Base-by-base conservation (phyloP, 2,329 filamentous ascomycete species). In the Monosporascus sp. region DNA sequence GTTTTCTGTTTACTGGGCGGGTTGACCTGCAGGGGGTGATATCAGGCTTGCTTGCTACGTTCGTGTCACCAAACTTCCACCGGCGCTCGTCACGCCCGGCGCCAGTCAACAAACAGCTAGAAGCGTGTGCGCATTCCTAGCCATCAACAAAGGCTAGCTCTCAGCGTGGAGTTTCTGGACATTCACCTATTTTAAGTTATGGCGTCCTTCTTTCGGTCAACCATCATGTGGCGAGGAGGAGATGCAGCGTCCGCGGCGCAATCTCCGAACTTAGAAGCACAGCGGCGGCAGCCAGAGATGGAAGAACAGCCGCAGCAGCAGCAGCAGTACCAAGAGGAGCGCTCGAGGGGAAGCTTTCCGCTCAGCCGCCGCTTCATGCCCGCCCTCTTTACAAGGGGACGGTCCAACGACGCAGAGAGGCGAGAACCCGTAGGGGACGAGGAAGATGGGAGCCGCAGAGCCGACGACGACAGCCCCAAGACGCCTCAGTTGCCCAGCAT, bases 401-500 rank as follows among this genome's bases (percentile, higher is more conserved):
- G 56, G 37, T 38, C 49, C 17, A 43, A 18, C n/a, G 51, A 47
- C 44, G 48, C 37, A 15, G 55, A 57, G 47, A 24, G 53, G 51
- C 48, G 60, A 58, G 37, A 48, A 52, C 52, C 54, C 37, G 47
- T 48, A 20, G 15, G 35, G 24, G 50, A 44, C 40, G 52, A 55
- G 41, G 43, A 35, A 35, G 51, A 35, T 37, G 51, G 55, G 41
- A 37, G 35, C 22, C 37, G 55, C 7, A 53, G 53, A 37, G 15
- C 60, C 45, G 66, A 65, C 22, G 68, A 67, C 18, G 70, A 75
- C 47, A 76, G 72, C 20, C 77, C 78, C 37, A 82, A 82, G 61
- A 74, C 75, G 1, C 75, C 78, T 2, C 68, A 69, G 3, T 71
- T 75, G 48, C 63, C 24, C 24, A 8, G 17, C 43, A 20, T 26